Conservation (phyloP, 2,329 filamentous ascomycete genomes). For the Teratosphaeria epicoccoides region DNA sequence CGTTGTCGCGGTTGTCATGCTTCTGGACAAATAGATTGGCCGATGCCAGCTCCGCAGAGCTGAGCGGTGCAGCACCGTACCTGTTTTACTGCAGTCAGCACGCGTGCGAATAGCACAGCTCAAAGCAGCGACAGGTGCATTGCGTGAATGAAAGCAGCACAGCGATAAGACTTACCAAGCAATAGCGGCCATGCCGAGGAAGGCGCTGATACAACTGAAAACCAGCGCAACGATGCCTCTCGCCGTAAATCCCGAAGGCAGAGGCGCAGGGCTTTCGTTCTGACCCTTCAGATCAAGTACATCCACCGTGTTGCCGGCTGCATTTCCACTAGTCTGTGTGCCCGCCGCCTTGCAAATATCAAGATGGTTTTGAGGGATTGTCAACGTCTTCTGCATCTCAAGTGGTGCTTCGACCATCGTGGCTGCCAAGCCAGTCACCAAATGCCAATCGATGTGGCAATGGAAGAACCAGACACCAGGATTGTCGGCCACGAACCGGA, state of each 20-base stretch:
- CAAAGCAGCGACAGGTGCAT: slow-evolving; percentile 1
- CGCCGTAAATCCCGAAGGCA: slow-evolving; percentile 61
- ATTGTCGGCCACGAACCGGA: slow-evolving; percentile 47
- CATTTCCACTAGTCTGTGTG: slow-evolving; percentile 54
- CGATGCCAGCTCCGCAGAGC: slow-evolving; percentile 16
- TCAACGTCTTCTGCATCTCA: slow-evolving; percentile 49
- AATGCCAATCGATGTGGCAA: slow-evolving; percentile 44
- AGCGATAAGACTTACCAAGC: slow-evolving; percentile 47
- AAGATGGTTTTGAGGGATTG: slow-evolving; percentile 52
- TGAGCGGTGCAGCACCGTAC: slow-evolving; percentile 25
- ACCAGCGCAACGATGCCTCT: slow-evolving; percentile 64
- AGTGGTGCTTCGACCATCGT: slow-evolving; percentile 42
- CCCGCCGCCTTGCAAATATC: slow-evolving; percentile 46
- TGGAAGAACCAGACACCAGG: slow-evolving; percentile 42
- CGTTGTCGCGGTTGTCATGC: neutral
- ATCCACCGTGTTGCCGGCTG: slow-evolving; percentile 58
- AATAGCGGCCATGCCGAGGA: slow-evolving; percentile 58
- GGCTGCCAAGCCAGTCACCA: slow-evolving; percentile 41
- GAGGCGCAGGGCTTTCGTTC: slow-evolving; percentile 42
- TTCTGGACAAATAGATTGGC: slow-evolving; percentile 17
- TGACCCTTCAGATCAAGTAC: slow-evolving; percentile 53
- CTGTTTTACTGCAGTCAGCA: slow-evolving; percentile 17
- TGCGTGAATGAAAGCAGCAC: neutral
- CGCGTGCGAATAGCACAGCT: neutral
- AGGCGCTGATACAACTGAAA: slow-evolving; percentile 58